Percentiles rank a stretch among this genome's conserved stretches.
Evolutionary conservation across 2,329 filamentous ascomycete genomes (phyloP).

Genomic region (Zarea fungicola): DNA sequence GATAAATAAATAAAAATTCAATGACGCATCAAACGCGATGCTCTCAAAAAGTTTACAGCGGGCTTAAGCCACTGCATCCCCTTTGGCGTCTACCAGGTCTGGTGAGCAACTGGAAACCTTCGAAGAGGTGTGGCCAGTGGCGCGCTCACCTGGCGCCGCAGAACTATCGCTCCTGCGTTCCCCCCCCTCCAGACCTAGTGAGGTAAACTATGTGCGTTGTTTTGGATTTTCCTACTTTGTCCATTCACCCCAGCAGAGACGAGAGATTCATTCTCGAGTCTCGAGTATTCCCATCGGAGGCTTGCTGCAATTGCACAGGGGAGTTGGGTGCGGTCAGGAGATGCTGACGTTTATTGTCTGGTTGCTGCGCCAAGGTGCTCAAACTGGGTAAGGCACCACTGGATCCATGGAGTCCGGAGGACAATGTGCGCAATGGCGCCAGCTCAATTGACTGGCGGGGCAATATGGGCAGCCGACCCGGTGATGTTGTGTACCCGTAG

Average conservation of each 20-base stretch:
- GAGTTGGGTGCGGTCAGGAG: constrained; percentile 25
- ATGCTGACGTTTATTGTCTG: constrained; percentile 13
- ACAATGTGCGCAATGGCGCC: constrained; percentile 28
- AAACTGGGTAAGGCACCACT: constrained; percentile 25
- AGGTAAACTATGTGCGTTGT: neutral
- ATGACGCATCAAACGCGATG: neutral
- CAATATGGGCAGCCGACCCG: constrained; percentile 33
- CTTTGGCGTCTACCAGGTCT: neutral
- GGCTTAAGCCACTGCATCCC: neutral
- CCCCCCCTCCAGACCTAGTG: too few relatives aligned
- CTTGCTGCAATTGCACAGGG: constrained; percentile 16
- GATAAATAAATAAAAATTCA: too few relatives aligned
- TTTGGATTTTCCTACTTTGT: neutral
- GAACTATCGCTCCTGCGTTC: neutral
- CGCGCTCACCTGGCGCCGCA: constrained; percentile 8
- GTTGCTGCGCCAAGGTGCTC: constrained; percentile 14
- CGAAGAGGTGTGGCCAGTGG: neutral
- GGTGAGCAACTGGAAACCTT: neutral
- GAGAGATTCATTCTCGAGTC: constrained; percentile 23
- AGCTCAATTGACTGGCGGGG: constrained; percentile 36
- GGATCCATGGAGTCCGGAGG: neutral
- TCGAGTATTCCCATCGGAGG: constrained; percentile 6
- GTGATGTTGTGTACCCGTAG: constrained; percentile 58
- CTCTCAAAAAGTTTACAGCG: neutral
- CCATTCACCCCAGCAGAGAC: constrained; percentile 16